Percentiles rank a stretch among this genome's conserved stretches.
These are phyloP conservation scores for Phytophthora agathidicida DNA, from an alignment of 352 stramenopile species.

Conservation along the genomic window DNA sequence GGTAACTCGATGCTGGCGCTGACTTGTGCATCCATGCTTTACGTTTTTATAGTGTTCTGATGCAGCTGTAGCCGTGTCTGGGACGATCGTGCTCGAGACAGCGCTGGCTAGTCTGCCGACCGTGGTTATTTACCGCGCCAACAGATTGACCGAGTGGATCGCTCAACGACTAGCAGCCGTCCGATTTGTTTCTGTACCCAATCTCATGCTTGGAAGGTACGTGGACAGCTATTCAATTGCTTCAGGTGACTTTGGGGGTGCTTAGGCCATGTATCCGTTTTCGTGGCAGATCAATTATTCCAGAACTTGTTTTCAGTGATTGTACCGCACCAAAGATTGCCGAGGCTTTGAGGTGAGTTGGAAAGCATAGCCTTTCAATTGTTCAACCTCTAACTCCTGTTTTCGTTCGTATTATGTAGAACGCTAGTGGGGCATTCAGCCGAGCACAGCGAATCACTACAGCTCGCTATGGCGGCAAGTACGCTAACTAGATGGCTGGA, in stretches of 20 bases:
- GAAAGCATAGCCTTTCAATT: neutral
- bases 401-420: constrained; percentile 13
- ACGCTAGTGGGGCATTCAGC: constrained; percentile 3
- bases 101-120: constrained; percentile 59
- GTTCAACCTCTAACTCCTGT: neutral
- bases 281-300: constrained; percentile 43
- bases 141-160: constrained; percentile 63
- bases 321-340: constrained; percentile 55
- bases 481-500: constrained; percentile 39
- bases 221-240: neutral
- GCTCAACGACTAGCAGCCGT: constrained; percentile 58
- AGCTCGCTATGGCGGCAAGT: constrained; percentile 38
- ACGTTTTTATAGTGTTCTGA: constrained; percentile 40
- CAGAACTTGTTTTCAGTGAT: constrained; percentile 70
- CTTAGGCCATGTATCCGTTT: neutral
- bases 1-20: too few relatives aligned
- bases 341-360: constrained; percentile 29
- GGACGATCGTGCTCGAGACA: constrained; percentile 76
- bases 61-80: constrained; percentile 65
- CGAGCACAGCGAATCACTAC: constrained; percentile 5
- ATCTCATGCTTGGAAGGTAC: constrained; percentile 65
- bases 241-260: too few relatives aligned
- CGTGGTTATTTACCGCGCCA: constrained; percentile 76
- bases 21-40: neutral
- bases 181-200: constrained; percentile 79